Base-by-base conservation (phyloP, 1,139 yeast species). In the Zygoascus hellenicus region DNA sequence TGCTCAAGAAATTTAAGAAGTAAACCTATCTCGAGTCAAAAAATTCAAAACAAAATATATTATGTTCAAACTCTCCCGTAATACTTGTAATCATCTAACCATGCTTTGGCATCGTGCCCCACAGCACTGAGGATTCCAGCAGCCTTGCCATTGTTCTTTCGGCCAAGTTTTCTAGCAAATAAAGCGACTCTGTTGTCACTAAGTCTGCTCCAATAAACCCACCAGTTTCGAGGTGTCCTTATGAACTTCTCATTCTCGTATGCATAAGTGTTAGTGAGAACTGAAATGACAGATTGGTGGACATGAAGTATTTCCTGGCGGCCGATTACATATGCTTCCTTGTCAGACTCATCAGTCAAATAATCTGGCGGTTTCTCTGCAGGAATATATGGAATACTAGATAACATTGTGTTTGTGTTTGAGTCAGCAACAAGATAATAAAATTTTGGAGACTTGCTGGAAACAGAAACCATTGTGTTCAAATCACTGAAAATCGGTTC, bases 1-100 rank as follows among this genome's bases (percentile, higher is more conserved):
- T 81, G 50, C 62, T 85, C 46, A 69, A 68, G 37, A 81, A 81
- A 59, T 82, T 61, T 46, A 49, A 64, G 29, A 16, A 34, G 3
- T 34, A 14, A 9, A 13, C 11, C 7, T 16, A 40, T 40, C 16
- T 26, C 26, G 13, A n/a, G 1, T 11, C 1, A 17, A 13, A 19
- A 37, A 43, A 46, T 31, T 36, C 29, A 28, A 28, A 46, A 40
- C 17, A 29, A 30, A 28, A 38, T 26, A 38, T 28, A 38, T 38
- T n/a, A 30, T 29, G 35, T 29, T 48, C 51, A 60, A 9, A 60
- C 61, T 39, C 52, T 57, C 11, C 62, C 63, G 42, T 54, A 51
- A 36, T 53, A 50, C 44, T 55, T 61, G 48, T 60, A 60, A 16
- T 53, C 54, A 19, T 62, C 64, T 6, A 62, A 48, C 64, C 64